A percentile compares a stretch with the other conserved stretches of the same genome.
Evolutionary conservation across 257 asterid genomes (phyloP).

Genomic region (Petunia axillaris): DNA sequence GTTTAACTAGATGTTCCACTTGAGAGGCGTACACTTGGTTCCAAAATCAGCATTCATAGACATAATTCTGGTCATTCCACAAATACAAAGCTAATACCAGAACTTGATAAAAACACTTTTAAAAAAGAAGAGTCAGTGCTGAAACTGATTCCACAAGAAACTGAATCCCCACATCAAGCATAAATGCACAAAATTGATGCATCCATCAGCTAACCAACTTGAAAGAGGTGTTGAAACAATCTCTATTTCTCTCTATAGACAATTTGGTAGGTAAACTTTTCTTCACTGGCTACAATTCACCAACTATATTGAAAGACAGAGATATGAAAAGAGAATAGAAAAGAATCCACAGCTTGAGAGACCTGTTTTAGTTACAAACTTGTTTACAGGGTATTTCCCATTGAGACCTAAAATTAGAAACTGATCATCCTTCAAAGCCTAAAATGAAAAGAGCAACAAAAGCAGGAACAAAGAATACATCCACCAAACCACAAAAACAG

Average conservation of each 20-base stretch:
- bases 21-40: no score
- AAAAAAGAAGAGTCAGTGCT: neutral
- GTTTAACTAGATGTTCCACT: no score
- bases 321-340: neutral
- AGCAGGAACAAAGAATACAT: slow-evolving; percentile 19
- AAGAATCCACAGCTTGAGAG: slow-evolving; percentile 18
- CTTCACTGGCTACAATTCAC: neutral
- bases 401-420: slow-evolving; percentile 16
- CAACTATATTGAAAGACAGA: neutral
- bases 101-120: neutral
- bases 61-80: no score
- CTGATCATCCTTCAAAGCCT: slow-evolving; percentile 9
- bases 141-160: neutral
- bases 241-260: no score
- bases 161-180: neutral
- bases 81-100: neutral
- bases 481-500: slow-evolving; percentile 20
- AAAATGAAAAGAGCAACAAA: neutral
- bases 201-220: no score
- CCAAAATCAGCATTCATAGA: no score
- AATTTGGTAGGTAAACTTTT: neutral
- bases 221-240: no score
- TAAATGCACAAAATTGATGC: neutral
- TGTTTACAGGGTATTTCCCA: slow-evolving; percentile 23
- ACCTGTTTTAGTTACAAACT: slow-evolving; percentile 25